These are phyloP conservation scores for Myxozyma vanderwaltii DNA, from an alignment of 805 yeast species.

Conservation along the genomic window DNA sequence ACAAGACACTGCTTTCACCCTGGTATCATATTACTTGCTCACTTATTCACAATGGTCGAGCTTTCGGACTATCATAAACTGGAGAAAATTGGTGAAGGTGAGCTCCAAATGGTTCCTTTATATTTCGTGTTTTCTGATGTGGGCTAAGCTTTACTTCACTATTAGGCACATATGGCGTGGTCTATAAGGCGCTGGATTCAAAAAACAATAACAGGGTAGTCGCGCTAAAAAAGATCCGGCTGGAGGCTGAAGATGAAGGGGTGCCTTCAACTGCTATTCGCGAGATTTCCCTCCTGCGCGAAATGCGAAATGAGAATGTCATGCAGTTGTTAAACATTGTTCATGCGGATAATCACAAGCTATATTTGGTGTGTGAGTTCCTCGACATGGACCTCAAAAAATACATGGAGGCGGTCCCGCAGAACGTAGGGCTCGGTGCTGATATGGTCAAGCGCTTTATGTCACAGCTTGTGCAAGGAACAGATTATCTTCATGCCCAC, in stretches of 20 bases:
- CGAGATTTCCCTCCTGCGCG: conserved; percentile 91
- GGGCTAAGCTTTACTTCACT: not conserved
- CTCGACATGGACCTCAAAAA: conserved; percentile 92
- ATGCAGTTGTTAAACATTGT: conserved; percentile 91
- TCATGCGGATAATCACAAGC: conserved; percentile 89
- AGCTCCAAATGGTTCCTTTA: no score
- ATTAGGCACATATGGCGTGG: conserved; percentile 91
- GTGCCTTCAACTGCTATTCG: conserved; percentile 98
- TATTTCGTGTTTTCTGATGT: no score
- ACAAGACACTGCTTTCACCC: no score
- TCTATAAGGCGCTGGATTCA: conserved; percentile 89
- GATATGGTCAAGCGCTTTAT: conserved; percentile 90
- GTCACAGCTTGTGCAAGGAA: conserved; percentile 91
- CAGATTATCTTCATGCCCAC: conserved; percentile 90
- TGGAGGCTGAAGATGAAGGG: conserved; percentile 97
- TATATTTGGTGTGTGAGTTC: conserved; percentile 89
- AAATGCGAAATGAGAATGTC: conserved; percentile 88
- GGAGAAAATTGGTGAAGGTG: conserved; percentile 96
- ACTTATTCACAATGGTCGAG: conserved; percentile 70
- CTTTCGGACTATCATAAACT: conserved; percentile 88
- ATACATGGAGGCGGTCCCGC: conserved; percentile 94
- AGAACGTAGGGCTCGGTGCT: conserved; percentile 84
- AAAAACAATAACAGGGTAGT: conserved; percentile 91
- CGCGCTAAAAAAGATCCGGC: conserved; percentile 90
- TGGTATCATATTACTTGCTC: no score